Base-by-base conservation (phyloP, 1,284 basidiomycete species). In the Leccinum subfulvum region DNA sequence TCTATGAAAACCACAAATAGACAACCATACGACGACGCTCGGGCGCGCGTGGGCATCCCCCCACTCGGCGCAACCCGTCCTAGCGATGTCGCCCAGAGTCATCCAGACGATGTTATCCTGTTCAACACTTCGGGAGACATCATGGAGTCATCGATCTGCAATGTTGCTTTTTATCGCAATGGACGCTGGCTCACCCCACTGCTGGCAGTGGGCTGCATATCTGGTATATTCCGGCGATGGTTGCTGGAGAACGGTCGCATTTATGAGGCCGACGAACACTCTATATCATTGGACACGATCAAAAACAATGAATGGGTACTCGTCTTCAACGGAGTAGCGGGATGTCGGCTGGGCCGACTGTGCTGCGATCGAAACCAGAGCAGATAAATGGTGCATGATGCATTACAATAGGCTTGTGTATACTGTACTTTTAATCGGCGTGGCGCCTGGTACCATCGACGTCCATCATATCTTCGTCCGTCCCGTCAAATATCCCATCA, bases 1-100 rank as follows among this genome's bases (percentile, higher is more conserved):
- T 69, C 72, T 35, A 87, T 88, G 54, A 92, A 92, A 74, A 92
- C 90, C 1, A 90, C 90, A 1, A 64, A 79, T 35, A 81, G 91
- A 56, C 64, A 71, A 9, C 72, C 80, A 28, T 92, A 92, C 67
- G 79, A 86, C 44, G 78, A 79, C 28, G 88, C 90, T 2, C 86
- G 89, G 18, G 66, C 68, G 1, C 82, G 90, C 47, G 80, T 78
- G 51, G 76, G 78, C 56, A 74, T 87, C 10, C 76, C 80, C n/a
- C 67, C 75, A 1, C 56, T 75, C 21, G 64, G 71, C 18, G 64
- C 71, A 51, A 61, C 62, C 8, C 59, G 49, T 21, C 13, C 56
- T 8, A 26, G 2, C 18, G 51, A 58, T 9, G 56, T 47, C 26
- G 23, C 57, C 6, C n/a, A 41, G 54, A 56, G 59, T 30, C 68